Conservation (phyloP, 768 basidiomycete species). For the Suillus fuscotomentosus region DNA sequence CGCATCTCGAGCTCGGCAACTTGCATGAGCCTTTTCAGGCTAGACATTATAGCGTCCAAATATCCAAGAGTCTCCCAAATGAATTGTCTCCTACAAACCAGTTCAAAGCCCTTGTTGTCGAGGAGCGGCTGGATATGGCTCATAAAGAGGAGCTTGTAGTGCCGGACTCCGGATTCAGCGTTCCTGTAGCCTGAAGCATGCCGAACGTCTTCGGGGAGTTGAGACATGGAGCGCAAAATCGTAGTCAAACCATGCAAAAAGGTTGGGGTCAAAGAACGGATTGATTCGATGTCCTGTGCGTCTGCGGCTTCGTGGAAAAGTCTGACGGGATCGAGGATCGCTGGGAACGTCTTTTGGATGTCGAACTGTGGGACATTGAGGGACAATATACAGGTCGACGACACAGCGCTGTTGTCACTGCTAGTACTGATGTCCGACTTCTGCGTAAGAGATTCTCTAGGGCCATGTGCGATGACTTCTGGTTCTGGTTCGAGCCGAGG, state of each 20-base stretch:
- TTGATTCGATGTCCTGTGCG: constrained; percentile 24
- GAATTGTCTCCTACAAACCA: constrained; percentile 7
- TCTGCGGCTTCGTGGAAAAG: constrained; percentile 25
- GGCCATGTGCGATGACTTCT: not conserved
- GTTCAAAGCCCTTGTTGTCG: constrained; percentile 1
- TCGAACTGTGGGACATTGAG: constrained; percentile 19
- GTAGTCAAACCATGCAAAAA: constrained; percentile 23
- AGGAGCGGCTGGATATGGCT: constrained; percentile 16
- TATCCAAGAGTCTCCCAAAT: constrained; percentile 22
- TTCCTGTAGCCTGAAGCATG: constrained; percentile 20
- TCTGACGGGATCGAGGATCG: constrained; percentile 29
- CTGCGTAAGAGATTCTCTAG: not conserved
- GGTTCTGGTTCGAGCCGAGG: not conserved
- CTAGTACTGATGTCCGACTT: constrained; percentile 24
- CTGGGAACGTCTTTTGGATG: constrained; percentile 35
- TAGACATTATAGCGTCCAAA: constrained; percentile 31
- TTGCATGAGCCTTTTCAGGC: constrained; percentile 31
- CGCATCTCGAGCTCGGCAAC: constrained; percentile 27
- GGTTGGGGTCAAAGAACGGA: constrained; percentile 27
- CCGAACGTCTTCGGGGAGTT: constrained; percentile 21
- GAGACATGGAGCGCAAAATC: constrained; percentile 26
- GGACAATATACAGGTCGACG: constrained; percentile 17
- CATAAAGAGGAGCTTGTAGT: constrained; percentile 22
- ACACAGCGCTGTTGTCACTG: constrained; percentile 25
- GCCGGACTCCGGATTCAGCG: constrained; percentile 19